Conservation (phyloP, 495 filamentous ascomycete genomes). For the Penicillium daleae region DNA sequence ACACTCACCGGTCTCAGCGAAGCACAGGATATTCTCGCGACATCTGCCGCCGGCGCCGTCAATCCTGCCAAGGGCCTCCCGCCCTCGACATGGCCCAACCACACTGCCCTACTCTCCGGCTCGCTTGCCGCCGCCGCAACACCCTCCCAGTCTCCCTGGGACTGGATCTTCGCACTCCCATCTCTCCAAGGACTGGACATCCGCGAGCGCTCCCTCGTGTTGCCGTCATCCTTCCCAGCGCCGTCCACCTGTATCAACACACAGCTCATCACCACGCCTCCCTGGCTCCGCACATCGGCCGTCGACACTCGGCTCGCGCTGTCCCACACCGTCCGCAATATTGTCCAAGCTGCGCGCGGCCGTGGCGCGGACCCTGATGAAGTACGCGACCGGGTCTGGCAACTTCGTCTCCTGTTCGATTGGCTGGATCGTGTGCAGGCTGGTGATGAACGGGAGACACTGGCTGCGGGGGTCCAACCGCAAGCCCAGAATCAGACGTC, state of each 20-base stretch:
- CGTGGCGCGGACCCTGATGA: constrained; percentile 44
- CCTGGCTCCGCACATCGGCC: constrained; percentile 61
- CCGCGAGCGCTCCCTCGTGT: constrained; percentile 74
- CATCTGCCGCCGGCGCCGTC: constrained; percentile 24
- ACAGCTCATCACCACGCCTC: constrained; percentile 40
- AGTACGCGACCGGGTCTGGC: constrained; percentile 68
- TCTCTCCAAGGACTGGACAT: constrained; percentile 69
- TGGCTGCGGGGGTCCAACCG: constrained; percentile 32
- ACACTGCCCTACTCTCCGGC: constrained; percentile 25
- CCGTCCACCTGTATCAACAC: constrained; percentile 34
- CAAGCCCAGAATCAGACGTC: constrained; percentile 34
- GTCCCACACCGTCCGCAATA: constrained; percentile 61
- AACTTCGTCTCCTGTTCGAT: constrained; percentile 77
- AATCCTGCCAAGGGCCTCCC: constrained; percentile 40
- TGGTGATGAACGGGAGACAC: constrained; percentile 38
- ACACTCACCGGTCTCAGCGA: constrained; percentile 59
- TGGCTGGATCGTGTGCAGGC: constrained; percentile 65
- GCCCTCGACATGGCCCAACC: constrained; percentile 31
- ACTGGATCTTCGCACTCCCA: constrained; percentile 76
- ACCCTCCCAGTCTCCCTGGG: constrained; percentile 55
- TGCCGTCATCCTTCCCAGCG: constrained; percentile 58
- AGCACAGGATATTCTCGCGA: constrained; percentile 44
- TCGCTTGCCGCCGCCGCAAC: constrained; percentile 37
- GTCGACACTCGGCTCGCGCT: constrained; percentile 80
- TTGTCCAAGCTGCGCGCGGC: constrained; percentile 46